Conservation (phyloP, 768 basidiomycete genomes). For the Podaxis sp. region DNA sequence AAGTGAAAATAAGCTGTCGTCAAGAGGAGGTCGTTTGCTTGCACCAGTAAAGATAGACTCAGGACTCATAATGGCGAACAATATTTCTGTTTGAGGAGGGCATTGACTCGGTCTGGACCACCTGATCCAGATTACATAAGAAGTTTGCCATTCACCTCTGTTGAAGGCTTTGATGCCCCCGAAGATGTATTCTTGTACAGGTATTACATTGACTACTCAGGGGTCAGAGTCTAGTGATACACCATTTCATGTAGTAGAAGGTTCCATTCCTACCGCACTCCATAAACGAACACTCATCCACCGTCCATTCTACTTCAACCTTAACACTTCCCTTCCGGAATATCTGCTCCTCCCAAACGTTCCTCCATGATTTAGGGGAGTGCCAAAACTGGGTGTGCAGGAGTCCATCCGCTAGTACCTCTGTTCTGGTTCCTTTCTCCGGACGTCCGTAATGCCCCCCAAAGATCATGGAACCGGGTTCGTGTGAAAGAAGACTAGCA, state of each 20-base stretch:
- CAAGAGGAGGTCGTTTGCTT: slow-evolving; percentile 17
- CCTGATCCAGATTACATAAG: too few species aligned
- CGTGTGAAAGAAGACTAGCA: slow-evolving; percentile 28
- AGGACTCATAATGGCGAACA: not conserved
- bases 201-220: not conserved
- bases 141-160: too few species aligned
- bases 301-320: slow-evolving; percentile 6
- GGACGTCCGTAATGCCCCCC: slow-evolving; percentile 34
- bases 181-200: too few species aligned
- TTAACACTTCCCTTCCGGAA: slow-evolving; percentile 14
- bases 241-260: slow-evolving; percentile 5
- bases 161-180: too few species aligned
- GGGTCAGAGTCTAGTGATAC: not conserved
- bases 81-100: too few species aligned
- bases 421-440: slow-evolving; percentile 12
- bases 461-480: slow-evolving; percentile 31
- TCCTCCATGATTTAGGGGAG: slow-evolving; percentile 15
- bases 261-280: not conserved
- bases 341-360: slow-evolving; percentile 13
- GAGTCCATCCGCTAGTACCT: slow-evolving; percentile 14
- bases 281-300: not conserved
- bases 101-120: too few species aligned
- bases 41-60: not conserved
- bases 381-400: slow-evolving; percentile 12
- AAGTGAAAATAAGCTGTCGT: slow-evolving; percentile 26